Evolutionary conservation across 441 rosid genomes (phyloP), one percentile per base, ranked within the genome.

Genomic region (Mallotus repandus): DNA sequence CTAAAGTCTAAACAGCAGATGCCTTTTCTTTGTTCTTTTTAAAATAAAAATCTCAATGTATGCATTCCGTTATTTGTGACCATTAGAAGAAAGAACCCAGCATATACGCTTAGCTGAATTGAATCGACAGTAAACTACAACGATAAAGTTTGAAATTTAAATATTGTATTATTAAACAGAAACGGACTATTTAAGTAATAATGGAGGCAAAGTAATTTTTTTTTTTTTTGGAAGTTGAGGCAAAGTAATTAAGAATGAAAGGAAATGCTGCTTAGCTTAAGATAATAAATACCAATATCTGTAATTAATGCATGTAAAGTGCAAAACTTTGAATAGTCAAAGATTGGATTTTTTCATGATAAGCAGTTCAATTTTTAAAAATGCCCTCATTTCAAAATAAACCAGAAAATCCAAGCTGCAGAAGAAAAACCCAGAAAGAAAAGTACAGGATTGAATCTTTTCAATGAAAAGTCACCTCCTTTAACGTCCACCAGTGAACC

Each of bases 401-500:
- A 16, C 18, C 38, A 43, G 5, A 15, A 54, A 67, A 15, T 19
- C 45, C 32, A 38, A 68, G 29, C 16, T 29, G 41, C 14, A 61
- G 19, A 14, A 15, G 18, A 56, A 55, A 64, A 35, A 29, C 32
- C 41, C 1, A 45, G 29, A 45, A 52, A 25, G 11, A 35, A 41
- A 52, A 16, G 32, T 29, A 29, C 19, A 76, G 56, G 53, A 49
- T 60, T 35, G 58, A 72, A 79, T 13, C 68, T 55, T 68, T 69
- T 14, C 68, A 65, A 48, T 16, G 48, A 48, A 52, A 38, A 53
- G 21, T 68, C 41, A 4, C 41, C 41, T 38, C 41, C 41, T 38
- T 38, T 38, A 38, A 38, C 41, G 5, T 38, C 41, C 41, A 21
- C 18, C 2, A 38, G 7, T 29, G 41, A 69, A 69, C 22, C 52